phyloP scores from a whole-genome alignment of 306 rosid genomes.

The Hylodesmum podocarpum region DNA sequence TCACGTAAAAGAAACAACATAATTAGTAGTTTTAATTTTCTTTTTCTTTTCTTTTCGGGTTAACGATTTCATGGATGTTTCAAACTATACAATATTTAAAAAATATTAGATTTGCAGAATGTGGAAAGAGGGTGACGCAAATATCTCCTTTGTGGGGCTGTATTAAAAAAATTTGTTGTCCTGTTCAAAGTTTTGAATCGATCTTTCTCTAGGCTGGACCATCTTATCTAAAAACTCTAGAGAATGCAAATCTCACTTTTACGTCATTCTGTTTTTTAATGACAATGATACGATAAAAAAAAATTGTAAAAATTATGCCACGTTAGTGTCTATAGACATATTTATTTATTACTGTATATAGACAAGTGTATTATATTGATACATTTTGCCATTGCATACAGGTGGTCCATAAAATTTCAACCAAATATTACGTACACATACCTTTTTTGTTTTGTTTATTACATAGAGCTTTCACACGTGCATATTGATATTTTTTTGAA shows the following conservation, averaged over 20 bases:
- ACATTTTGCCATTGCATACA: not conserved
- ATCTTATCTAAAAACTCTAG: not conserved
- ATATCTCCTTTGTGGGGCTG: not conserved
- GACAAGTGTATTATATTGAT: not conserved
- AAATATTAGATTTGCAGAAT: not conserved
- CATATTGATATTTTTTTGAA: too few species aligned
- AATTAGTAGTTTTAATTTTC: not conserved
- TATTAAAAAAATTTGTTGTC: not conserved
- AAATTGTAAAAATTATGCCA: not conserved
- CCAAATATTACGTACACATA: not conserved
- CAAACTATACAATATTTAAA: not conserved
- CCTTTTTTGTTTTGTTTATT: too few species aligned
- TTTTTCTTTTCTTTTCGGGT: not conserved
- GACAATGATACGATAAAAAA: not conserved
- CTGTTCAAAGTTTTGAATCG: not conserved
- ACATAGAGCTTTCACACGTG: too few species aligned
- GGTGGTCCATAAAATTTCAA: not conserved
- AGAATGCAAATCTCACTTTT: not conserved
- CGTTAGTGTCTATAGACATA: not conserved
- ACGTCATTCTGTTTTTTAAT: too few species aligned
- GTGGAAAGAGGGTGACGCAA: not conserved
- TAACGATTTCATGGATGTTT: not conserved
- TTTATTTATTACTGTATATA: not conserved
- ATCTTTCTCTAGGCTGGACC: not conserved
- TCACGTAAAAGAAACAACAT: not conserved